Evolutionary conservation across 257 asterid genomes (phyloP).

Genomic region (Handroanthus guayacan): DNA sequence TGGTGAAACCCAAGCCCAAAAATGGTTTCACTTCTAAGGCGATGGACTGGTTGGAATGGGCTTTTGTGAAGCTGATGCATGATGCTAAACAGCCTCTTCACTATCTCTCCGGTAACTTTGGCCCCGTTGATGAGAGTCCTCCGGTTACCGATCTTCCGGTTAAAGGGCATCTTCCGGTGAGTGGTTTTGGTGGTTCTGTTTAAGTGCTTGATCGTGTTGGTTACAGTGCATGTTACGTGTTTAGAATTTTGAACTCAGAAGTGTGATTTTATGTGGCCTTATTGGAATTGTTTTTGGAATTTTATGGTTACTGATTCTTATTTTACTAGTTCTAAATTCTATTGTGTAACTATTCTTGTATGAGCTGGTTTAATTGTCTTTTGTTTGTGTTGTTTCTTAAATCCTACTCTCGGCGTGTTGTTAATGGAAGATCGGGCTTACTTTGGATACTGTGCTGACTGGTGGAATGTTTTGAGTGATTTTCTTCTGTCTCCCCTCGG

Average conservation of each 20-base stretch:
- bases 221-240: background rate
- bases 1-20: constrained; percentile 75
- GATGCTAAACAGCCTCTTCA: constrained; percentile 72
- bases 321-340: background rate
- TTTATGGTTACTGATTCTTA: background rate
- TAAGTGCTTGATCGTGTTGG: background rate
- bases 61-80: constrained; percentile 73
- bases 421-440: constrained; percentile 5
- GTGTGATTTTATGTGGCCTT: constrained; percentile 4
- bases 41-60: constrained; percentile 77
- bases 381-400: background rate
- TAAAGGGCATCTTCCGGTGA: constrained; percentile 81
- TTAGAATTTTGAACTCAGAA: background rate
- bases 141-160: constrained; percentile 74
- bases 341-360: background rate
- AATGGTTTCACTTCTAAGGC: constrained; percentile 71
- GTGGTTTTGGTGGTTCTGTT: constrained; percentile 27
- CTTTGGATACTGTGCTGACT: background rate
- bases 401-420: background rate
- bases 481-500: background rate
- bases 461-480: background rate
- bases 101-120: constrained; percentile 80
- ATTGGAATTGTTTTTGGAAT: background rate
- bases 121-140: constrained; percentile 89
- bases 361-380: background rate